Evolutionary conservation across 1,284 basidiomycete species (phyloP), one percentile per base, ranked within the genome.

Genomic region (Fistulina hepatica): DNA sequence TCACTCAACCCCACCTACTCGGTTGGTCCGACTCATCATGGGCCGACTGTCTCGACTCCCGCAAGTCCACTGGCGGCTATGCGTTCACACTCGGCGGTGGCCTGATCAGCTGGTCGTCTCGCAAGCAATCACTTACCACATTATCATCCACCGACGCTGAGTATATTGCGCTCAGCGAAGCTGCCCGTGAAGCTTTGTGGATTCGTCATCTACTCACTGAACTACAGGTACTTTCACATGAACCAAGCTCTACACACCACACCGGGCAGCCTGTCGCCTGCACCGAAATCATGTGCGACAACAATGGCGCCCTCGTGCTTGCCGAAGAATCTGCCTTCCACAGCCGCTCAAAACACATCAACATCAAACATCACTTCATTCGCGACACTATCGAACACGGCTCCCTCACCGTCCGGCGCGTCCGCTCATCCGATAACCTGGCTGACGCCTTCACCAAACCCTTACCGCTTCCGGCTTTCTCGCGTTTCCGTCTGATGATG

Each of bases 61-160:
- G n/a, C n/a, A n/a, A n/a, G n/a, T n/a, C n/a, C n/a, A n/a, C n/a
- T n/a, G n/a, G n/a, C n/a, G n/a, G n/a, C n/a, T n/a, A n/a, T n/a
- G n/a, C n/a, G n/a, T n/a, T n/a, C n/a, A n/a, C n/a, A n/a, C n/a
- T n/a, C n/a, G n/a, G n/a, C n/a, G n/a, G n/a, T n/a, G 45, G 42
- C n/a, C 37, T 46, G 3, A 32, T 50, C 16, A 41, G 39, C 0
- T 47, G 46, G 44, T 23, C 38, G 13, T 41, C 40, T 4, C 25
- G 36, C n/a, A 38, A 37, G 37, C 48, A 36, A 33, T 52, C 45
- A 44, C 46, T 47, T 42, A 39, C 24, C 24, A 43, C 27, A 31
- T 45, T 46, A 2, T 66, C 63, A 2, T 58, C 60, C 3, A 53
- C 52, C 1, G 61, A 62, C 37, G 56, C 63, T 2, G 63, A 66